Evolutionary conservation across 768 basidiomycete genomes (phyloP), one percentile per base, ranked within the genome.

Genomic region (Coprinopsis marcescibilis): DNA sequence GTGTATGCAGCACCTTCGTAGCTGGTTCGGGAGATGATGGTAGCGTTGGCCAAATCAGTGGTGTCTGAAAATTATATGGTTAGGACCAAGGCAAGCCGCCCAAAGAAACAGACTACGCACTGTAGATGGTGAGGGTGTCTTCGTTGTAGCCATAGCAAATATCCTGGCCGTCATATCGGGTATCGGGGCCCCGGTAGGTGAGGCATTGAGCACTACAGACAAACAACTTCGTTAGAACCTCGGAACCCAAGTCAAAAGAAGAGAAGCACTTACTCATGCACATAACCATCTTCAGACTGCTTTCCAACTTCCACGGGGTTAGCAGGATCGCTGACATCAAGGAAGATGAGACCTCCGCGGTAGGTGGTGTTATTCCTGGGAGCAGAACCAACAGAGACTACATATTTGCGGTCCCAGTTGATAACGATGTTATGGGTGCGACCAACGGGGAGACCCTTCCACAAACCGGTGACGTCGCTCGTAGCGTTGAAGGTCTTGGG

Each of bases 91-190:
- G n/a, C n/a, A n/a, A n/a, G n/a, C n/a, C n/a, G n/a, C n/a, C n/a
- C n/a, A n/a, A n/a, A n/a, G n/a, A n/a, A n/a, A n/a, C n/a, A n/a
- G n/a, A n/a, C n/a, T n/a, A n/a, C n/a, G n/a, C n/a, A n/a, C n/a
- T n/a, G 56, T 60, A 57, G 45, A 60, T 65, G 12, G 60, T 61
- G 40, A 62, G 57, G 14, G 59, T 53, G 44, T 63, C 59, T 45
- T 65, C 63, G 42, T 65, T 65, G 52, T 59, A 65, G 0, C 57
- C 57, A 40, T 65, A 65, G 53, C 61, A 63, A 15, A 65, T 51
- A 29, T 63, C 61, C 15, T 36, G 46, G 5, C 63, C 63, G 25
- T 55, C 52, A 49, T 58, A 65, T 34, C 51, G 51, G 21, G 55
- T 53, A 47, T 65, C 52, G 12, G 63, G 63, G 17, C 63, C 63